Evolutionary conservation across 495 filamentous ascomycete genomes (phyloP).

Genomic region (Filosporella fistucella): DNA sequence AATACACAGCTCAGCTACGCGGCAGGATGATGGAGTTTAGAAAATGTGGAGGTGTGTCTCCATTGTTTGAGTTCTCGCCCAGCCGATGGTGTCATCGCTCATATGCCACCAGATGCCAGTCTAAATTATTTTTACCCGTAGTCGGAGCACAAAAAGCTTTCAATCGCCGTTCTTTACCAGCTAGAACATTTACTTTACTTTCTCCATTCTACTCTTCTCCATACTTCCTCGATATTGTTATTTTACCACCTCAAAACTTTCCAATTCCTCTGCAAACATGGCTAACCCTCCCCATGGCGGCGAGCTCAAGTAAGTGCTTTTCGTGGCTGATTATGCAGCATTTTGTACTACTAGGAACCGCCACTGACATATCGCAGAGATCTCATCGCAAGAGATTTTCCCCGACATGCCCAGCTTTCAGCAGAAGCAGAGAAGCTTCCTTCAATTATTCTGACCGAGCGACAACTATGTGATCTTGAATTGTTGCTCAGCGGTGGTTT

Average conservation of each 20-base stretch:
- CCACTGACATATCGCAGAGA: conserved; percentile 39
- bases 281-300: conserved; percentile 88
- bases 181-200: not conserved
- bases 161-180: not conserved
- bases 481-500: conserved; percentile 95
- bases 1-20: no score
- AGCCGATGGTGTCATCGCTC: no score
- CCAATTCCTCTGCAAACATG: conserved; percentile 28
- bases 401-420: conserved; percentile 67
- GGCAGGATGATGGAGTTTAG: no score
- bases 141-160: no score
- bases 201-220: not conserved
- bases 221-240: not conserved
- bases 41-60: no score
- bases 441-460: conserved; percentile 80
- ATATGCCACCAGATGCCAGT: no score
- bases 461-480: conserved; percentile 96
- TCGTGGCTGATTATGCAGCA: no score
- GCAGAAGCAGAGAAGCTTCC: conserved; percentile 84
- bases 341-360: not conserved
- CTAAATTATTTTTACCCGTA: no score
- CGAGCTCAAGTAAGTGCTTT: conserved; percentile 73
- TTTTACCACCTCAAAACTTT: not conserved
- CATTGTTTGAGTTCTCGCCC: no score
- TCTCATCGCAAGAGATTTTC: conserved; percentile 84